Evolutionary conservation across 2,329 filamentous ascomycete species (phyloP), one percentile per base, ranked within the genome.

Genomic region (Macrophomina pseudophaseolina): DNA sequence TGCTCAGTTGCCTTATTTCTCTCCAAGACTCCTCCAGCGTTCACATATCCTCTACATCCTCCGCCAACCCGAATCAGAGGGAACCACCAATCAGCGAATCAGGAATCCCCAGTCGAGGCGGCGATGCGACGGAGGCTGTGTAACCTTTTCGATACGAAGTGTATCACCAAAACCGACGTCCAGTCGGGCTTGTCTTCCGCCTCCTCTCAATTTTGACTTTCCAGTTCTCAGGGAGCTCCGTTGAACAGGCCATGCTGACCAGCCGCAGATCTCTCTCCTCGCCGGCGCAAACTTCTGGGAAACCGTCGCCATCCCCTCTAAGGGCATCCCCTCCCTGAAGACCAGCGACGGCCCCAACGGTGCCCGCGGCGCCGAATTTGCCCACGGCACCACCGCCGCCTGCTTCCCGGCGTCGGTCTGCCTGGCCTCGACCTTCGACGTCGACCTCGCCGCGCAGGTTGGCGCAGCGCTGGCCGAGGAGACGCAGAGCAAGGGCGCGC

Each of bases 361-460:
- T 62, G 85, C 90, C 38, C 83, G 90, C 69, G 89, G 89, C 56
- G 87, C 86, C 71, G 91, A 90, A 81, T 91, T 91, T 78, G 86
- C 88, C 30, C 79, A 80, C 67, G 78, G 78, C 66, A 80, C 78
- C 62, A 77, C 76, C 7, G 91, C 91, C 42, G 91, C 91, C 23
- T 85, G 93, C 53, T 91, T 94, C 70, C 92, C 92, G 8, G 94
- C 91, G 70, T 91, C 90, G 65, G 88, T 92, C 66, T 92, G 90
- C 0, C 84, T 94, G 53, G 91, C 91, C 6, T 90, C 91, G 52
- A 93, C 91, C 33, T 95, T 91, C 90, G 91, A 94, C 73, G 84
- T 86, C 56, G 84, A 89, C 5, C 81, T 94, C 42, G 83, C 93
- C 28, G 84, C 88, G 68, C 80, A 91, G 69, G 86, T 93, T 44